Base-by-base conservation (phyloP, 345 rosid genomes). In the Citrus australasica region DNA sequence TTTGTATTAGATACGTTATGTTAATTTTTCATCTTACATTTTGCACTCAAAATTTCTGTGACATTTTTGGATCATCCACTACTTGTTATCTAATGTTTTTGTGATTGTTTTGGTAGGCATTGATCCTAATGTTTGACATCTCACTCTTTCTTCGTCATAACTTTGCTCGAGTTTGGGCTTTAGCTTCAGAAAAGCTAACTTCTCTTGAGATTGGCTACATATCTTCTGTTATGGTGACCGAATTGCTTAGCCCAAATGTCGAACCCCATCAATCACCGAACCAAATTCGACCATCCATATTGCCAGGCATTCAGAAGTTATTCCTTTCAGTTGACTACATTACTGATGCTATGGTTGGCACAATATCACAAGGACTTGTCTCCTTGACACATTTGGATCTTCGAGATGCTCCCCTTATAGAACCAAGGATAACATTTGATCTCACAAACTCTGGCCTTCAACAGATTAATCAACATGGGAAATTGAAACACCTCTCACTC, bases 381-480 rank as follows among this genome's bases (percentile, higher is more conserved):
- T 89, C 90, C 10, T 78, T 95, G 76, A 89, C 93, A 75, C 89
- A 95, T 83, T 82, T 95, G 86, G 99, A 95, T 82, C 91, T 95
- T 77, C 93, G 89, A 75, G 99, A 95, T 83, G 90, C 94, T 1
- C 99, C 96, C 2, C 79, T 89, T 58, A 88, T 86, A 68, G 93
- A 93, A 82, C 98, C 93, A 28, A 84, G 89, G 33, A 68, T 90
- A 70, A 32, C 88, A 32, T 83, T 87, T 74, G 99, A 95, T 79
- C 96, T 95, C 28, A 92, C 99, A 24, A 93, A 93, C 83, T 80
- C 85, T 48, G 98, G 98, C 48, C 93, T 95, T 78, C 97, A 90
- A 67, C 93, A 87, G 84, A 90, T 95, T 55, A 93, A 93, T 84
- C 91, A 79, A 22, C 84, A 87, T 73, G 92, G 94, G 42, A 93